Conservation (phyloP, 2,329 filamentous ascomycete genomes). For the Plectosphaerella sp. region DNA sequence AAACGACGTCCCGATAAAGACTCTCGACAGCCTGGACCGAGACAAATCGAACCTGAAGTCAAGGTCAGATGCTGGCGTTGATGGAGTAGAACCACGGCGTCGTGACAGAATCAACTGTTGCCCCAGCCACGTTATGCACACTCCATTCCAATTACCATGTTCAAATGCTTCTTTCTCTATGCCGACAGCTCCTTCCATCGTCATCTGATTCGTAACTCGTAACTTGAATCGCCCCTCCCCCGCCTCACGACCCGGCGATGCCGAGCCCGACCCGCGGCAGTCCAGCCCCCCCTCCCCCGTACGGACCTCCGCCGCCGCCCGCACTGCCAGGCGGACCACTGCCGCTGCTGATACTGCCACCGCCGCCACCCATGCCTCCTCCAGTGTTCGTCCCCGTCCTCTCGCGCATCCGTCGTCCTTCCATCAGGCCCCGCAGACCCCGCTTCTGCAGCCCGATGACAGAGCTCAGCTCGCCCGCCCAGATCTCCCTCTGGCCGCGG, state of each 20-base stretch:
- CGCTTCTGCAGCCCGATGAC: slow-evolving; percentile 96
- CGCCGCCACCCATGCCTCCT: slow-evolving; percentile 6
- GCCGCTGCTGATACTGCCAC: slow-evolving; percentile 12
- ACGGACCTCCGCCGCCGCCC: slow-evolving; percentile 17
- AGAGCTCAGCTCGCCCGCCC: slow-evolving; percentile 77
- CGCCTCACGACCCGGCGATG: slow-evolving; percentile 40
- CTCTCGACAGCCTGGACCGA: too few relatives aligned
- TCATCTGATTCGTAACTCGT: too few relatives aligned
- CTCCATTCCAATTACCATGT: too few relatives aligned
- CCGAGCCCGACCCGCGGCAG: slow-evolving; percentile 44
- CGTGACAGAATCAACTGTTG: too few relatives aligned
- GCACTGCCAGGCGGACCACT: slow-evolving; percentile 23
- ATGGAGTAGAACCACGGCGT: too few relatives aligned
- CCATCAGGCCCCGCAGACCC: slow-evolving; percentile 88
- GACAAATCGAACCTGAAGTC: too few relatives aligned
- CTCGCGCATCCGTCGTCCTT: slow-evolving; percentile 81
- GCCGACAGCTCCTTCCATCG: too few relatives aligned
- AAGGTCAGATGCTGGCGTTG: too few relatives aligned
- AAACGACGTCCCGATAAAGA: too few relatives aligned
- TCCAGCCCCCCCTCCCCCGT: slow-evolving; percentile 7
- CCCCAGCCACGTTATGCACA: too few relatives aligned
- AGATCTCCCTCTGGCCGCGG: slow-evolving; percentile 56
- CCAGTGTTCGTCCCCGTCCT: slow-evolving; percentile 44
- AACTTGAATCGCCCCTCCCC: too few relatives aligned
- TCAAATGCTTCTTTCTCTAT: too few relatives aligned